These are phyloP conservation scores for Moesziomyces aphidis DNA, from an alignment of 1,284 basidiomycete species.

Conservation along the genomic window DNA sequence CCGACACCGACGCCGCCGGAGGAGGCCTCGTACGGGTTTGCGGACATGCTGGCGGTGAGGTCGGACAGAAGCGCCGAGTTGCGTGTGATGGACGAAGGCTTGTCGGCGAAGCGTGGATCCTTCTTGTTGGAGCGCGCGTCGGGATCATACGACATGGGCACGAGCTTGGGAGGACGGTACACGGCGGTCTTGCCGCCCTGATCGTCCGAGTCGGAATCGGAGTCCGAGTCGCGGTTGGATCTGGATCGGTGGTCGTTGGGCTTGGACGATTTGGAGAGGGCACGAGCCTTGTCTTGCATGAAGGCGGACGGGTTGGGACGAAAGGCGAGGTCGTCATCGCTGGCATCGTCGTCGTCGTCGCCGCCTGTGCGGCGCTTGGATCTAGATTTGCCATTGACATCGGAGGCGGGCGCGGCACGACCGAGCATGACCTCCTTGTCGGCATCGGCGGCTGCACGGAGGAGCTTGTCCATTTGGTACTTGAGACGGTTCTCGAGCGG, in stretches of 20 bases:
- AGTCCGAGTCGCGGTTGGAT: slow-evolving; percentile 60
- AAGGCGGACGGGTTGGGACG: slow-evolving; percentile 79
- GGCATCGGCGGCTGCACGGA: slow-evolving; percentile 52
- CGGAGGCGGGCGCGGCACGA: slow-evolving; percentile 15
- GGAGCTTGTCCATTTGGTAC: slow-evolving; percentile 91
- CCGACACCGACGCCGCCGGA: slow-evolving; percentile 61
- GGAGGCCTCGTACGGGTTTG: slow-evolving; percentile 63
- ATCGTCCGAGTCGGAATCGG: slow-evolving; percentile 57
- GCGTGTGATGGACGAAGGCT: slow-evolving; percentile 37
- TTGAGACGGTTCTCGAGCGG: slow-evolving; percentile 84
- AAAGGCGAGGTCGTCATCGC: slow-evolving; percentile 83
- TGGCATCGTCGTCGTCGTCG: slow-evolving; percentile 71
- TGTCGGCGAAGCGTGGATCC: slow-evolving; percentile 67
- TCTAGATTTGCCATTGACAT: slow-evolving; percentile 11
- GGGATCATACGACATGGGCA: slow-evolving; percentile 85
- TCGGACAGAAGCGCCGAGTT: slow-evolving; percentile 63
- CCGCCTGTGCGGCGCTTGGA: slow-evolving; percentile 71
- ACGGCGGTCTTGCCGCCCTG: slow-evolving; percentile 69
- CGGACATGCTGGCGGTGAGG: slow-evolving; percentile 60
- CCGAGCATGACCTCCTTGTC: slow-evolving; percentile 41
- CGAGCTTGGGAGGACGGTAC: slow-evolving; percentile 91
- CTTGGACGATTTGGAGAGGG: slow-evolving; percentile 12
- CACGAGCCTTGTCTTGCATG: slow-evolving; percentile 45
- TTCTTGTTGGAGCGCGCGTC: slow-evolving; percentile 73
- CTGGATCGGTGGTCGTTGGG: slow-evolving; percentile 60